Conservation (phyloP, 805 yeast genomes). For the Metahyphopichia silvanorum region DNA sequence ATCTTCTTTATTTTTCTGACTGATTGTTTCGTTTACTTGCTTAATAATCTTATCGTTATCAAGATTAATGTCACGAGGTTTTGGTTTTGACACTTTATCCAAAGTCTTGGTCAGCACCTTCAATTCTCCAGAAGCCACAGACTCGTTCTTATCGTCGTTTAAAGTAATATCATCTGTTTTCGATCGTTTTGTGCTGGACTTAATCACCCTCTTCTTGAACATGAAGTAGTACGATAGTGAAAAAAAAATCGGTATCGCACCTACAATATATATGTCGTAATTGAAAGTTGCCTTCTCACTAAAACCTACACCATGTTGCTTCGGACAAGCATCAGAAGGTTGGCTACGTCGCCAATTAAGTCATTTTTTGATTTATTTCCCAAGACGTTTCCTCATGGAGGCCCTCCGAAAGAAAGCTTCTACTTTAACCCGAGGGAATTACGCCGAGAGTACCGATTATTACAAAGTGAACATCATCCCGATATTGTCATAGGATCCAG, state of each 20-base stretch:
- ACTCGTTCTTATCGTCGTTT: too few species aligned
- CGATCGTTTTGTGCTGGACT: too few species aligned
- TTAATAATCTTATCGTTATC: too few species aligned
- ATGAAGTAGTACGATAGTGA: constrained; percentile 8
- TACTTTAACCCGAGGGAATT: constrained; percentile 50
- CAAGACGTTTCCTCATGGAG: constrained; percentile 60
- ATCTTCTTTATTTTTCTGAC: not conserved
- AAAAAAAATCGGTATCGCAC: not conserved
- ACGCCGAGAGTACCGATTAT: constrained; percentile 67
- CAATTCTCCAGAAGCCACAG: too few species aligned
- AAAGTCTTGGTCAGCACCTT: too few species aligned
- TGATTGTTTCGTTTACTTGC: not conserved
- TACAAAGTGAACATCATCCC: constrained; percentile 82
- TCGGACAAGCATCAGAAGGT: not conserved
- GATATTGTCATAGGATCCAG: constrained; percentile 48
- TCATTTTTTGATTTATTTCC: constrained; percentile 70
- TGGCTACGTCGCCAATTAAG: constrained; percentile 1
- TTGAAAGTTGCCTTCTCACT: not conserved
- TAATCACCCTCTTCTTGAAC: constrained; percentile 24
- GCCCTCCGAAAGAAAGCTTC: constrained; percentile 63
- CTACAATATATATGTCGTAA: not conserved
- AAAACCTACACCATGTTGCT: not conserved
- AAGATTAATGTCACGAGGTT: too few species aligned
- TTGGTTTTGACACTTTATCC: too few species aligned
- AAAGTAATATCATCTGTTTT: too few species aligned